Conservation (phyloP, 495 filamentous ascomycete genomes). For the Penicillium arizonense region DNA sequence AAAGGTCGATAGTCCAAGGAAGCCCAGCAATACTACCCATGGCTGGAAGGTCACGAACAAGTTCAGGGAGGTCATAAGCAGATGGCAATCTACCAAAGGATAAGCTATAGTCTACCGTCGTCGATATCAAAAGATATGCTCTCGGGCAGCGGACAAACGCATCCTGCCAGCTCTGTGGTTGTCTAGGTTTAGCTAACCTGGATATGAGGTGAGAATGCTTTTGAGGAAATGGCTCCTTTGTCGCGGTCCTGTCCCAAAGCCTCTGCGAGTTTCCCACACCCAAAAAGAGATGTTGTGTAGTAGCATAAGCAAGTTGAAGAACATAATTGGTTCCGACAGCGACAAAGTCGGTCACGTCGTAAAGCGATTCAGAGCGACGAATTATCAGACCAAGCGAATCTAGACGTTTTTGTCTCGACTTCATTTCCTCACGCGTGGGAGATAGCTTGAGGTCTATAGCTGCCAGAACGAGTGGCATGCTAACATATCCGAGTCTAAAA, state of each 20-base stretch:
- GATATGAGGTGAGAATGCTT: no score
- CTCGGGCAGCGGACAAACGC: slow-evolving; percentile 31
- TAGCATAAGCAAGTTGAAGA: slow-evolving; percentile 30
- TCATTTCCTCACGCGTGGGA: slow-evolving; percentile 17
- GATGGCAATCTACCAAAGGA: slow-evolving; percentile 26
- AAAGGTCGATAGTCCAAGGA: slow-evolving; percentile 20
- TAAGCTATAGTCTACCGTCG: slow-evolving; percentile 30
- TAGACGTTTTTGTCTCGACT: slow-evolving; percentile 19
- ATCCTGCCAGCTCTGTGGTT: slow-evolving; percentile 29
- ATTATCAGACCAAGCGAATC: slow-evolving; percentile 29
- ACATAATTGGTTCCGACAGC: slow-evolving; percentile 31
- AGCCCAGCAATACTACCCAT: slow-evolving; percentile 22
- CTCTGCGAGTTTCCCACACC: background rate
- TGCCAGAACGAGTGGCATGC: slow-evolving; percentile 34
- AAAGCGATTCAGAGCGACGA: slow-evolving; percentile 27
- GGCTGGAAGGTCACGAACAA: slow-evolving; percentile 22
- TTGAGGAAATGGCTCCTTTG: background rate
- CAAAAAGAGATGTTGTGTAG: slow-evolving; percentile 29
- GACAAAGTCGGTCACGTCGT: slow-evolving; percentile 36
- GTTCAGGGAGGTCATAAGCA: slow-evolving; percentile 20
- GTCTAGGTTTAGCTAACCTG: background rate
- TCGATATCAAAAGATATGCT: slow-evolving; percentile 35
- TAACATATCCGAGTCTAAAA: slow-evolving; percentile 28
- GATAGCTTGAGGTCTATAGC: slow-evolving; percentile 38
- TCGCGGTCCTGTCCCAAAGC: background rate